Evolutionary conservation across 345 rosid species (phyloP).

Genomic region (Euphorbia tirucalli): DNA sequence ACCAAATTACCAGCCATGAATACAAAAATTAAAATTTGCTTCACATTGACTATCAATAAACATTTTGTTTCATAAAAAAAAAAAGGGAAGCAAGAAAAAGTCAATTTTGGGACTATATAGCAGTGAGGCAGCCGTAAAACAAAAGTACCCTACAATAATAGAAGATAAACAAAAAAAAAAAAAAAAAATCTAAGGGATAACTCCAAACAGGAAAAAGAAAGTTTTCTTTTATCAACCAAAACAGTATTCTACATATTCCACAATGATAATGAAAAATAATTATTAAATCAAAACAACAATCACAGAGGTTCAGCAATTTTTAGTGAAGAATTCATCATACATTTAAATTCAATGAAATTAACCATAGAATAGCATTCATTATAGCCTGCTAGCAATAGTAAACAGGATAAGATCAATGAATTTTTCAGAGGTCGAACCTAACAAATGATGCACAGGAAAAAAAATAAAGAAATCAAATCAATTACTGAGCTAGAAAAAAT

Average conservation of each 20-base stretch:
- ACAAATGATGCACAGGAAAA: neutral
- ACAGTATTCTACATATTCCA: neutral
- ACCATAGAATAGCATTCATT: neutral
- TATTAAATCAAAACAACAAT: neutral
- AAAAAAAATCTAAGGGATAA: no score
- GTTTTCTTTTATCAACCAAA: neutral
- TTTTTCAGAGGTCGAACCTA: neutral
- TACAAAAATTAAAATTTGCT: neutral
- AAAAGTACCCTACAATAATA: neutral
- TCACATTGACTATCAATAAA: neutral
- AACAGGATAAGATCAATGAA: neutral
- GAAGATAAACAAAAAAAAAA: no score
- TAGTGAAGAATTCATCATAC: neutral
- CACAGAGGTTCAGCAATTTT: neutral
- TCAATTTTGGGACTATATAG: neutral
- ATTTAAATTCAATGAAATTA: no score
- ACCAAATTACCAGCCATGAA: slow-evolving; percentile 3
- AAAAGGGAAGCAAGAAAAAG: neutral
- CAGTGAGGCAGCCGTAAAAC: neutral
- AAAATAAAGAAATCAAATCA: neutral
- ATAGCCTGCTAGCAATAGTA: neutral
- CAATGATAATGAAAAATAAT: neutral
- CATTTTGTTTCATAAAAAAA: neutral
- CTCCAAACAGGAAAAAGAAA: neutral
- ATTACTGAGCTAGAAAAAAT: neutral